Conservation (phyloP, 2,329 filamentous ascomycete species). For the Beauveria varroae region DNA sequence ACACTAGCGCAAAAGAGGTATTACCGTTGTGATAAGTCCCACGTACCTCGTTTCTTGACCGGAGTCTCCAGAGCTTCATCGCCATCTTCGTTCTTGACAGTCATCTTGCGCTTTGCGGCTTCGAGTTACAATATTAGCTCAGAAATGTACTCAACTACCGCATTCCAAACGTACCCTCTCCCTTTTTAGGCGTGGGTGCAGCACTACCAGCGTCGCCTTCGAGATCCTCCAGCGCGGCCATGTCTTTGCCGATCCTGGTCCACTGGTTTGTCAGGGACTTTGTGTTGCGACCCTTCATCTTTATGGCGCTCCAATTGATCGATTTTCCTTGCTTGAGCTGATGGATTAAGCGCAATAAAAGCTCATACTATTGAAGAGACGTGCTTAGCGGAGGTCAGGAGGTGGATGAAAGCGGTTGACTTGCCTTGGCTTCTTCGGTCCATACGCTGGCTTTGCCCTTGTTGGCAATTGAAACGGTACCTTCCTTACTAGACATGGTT, state of each 20-base stretch:
- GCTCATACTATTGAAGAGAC: constrained; percentile 21
- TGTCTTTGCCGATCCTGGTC: constrained; percentile 28
- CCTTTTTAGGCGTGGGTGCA: constrained; percentile 16
- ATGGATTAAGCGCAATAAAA: constrained; percentile 28
- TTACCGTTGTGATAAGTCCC: too few relatives aligned
- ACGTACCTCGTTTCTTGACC: constrained; percentile 8
- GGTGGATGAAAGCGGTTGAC: not conserved
- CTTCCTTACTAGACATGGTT: not conserved
- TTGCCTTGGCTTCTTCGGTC: constrained; percentile 31
- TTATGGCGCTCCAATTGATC: constrained; percentile 29
- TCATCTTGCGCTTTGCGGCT: constrained; percentile 15
- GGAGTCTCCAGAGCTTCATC: constrained; percentile 1
- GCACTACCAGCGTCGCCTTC: constrained; percentile 4
- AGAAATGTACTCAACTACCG: too few relatives aligned
- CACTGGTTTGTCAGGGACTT: constrained; percentile 32
- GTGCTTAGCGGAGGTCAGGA: not conserved
- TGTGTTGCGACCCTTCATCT: constrained; percentile 29
- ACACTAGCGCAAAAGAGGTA: too few relatives aligned
- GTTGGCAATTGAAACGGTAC: constrained; percentile 1
- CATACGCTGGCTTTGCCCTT: constrained; percentile 21
- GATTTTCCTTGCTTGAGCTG: constrained; percentile 24
- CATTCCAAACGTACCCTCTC: not conserved
- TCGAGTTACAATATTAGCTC: not conserved
- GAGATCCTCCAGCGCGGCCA: constrained; percentile 26
- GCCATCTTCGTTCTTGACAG: constrained; percentile 11